These are phyloP conservation scores for Glarea lozoyensis DNA, from an alignment of 495 filamentous ascomycete species.

Conservation along the genomic window DNA sequence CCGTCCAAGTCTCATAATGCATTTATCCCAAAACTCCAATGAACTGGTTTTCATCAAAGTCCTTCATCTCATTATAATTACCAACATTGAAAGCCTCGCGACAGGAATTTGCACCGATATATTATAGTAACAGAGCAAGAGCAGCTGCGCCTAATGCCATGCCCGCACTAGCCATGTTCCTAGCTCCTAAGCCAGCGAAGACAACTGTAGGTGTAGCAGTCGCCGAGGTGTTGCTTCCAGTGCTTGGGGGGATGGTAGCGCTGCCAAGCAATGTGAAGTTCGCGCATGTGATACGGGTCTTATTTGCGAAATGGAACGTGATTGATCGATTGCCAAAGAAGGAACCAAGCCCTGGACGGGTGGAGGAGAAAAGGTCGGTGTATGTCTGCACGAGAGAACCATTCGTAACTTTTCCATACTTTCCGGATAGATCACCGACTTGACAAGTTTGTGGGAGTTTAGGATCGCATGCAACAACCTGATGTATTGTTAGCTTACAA, in stretches of 20 bases:
- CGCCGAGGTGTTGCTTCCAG: background rate
- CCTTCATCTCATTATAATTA: background rate
- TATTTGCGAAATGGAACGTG: slow-evolving; percentile 66
- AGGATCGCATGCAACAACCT: slow-evolving; percentile 55
- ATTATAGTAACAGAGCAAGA: background rate
- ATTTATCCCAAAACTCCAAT: too few species aligned
- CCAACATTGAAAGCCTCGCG: background rate
- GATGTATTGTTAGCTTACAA: slow-evolving; percentile 20
- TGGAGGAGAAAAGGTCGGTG: slow-evolving; percentile 60
- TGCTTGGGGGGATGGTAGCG: background rate
- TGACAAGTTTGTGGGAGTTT: slow-evolving; percentile 60
- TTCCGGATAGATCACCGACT: slow-evolving; percentile 77
- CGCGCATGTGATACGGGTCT: slow-evolving; percentile 62
- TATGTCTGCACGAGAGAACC: slow-evolving; percentile 42
- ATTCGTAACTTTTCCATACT: slow-evolving; percentile 58
- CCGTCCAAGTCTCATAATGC: too few species aligned
- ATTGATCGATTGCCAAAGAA: slow-evolving; percentile 77
- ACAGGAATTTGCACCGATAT: too few species aligned
- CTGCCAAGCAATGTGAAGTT: slow-evolving; percentile 39
- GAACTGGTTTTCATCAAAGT: too few species aligned
- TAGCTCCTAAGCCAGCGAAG: background rate
- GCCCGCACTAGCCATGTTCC: too few species aligned
- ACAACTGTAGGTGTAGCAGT: background rate
- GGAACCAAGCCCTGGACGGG: slow-evolving; percentile 40
- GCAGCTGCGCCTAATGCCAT: background rate